phyloP scores from a whole-genome alignment of 1,284 basidiomycete species.

The Meripilus lineatus region DNA sequence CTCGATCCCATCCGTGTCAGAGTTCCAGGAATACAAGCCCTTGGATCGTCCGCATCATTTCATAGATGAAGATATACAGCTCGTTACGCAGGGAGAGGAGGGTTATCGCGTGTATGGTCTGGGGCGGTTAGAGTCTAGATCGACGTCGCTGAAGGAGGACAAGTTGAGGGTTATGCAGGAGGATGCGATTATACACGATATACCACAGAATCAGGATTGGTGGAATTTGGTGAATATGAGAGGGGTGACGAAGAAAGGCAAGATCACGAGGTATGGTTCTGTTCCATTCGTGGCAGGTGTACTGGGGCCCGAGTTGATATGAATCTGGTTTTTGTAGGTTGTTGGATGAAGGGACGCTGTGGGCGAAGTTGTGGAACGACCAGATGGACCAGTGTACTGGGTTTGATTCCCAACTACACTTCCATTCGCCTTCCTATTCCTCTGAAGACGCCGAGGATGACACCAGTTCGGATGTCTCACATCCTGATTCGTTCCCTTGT shows the following conservation, averaged over 20 bases:
- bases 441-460: slow-evolving; percentile 1
- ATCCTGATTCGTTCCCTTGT: slow-evolving; percentile 44
- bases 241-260: slow-evolving; percentile 48
- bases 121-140: not conserved
- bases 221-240: slow-evolving; percentile 78
- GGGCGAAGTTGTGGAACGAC: slow-evolving; percentile 66
- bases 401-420: slow-evolving; percentile 28
- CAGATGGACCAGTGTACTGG: slow-evolving; percentile 67
- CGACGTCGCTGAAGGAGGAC: slow-evolving; percentile 13
- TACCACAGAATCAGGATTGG: slow-evolving; percentile 72
- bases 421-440: slow-evolving; percentile 4
- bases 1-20: not conserved
- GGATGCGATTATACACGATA: slow-evolving; percentile 48
- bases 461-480: slow-evolving; percentile 6
- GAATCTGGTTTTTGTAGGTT: slow-evolving; percentile 44
- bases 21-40: not conserved
- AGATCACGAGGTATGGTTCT: slow-evolving; percentile 39
- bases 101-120: no score
- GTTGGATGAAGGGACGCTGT: slow-evolving; percentile 44
- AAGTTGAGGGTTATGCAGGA: slow-evolving; percentile 42
- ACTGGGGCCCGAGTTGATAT: slow-evolving; percentile 69
- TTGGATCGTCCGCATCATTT: no score
- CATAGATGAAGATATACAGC: no score
- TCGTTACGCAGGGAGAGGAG: no score
- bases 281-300: not conserved